Percentiles rank a stretch among this genome's conserved stretches.
Conservation (phyloP, 2,329 filamentous ascomycete species). For the Colletotrichum orbiculare region DNA sequence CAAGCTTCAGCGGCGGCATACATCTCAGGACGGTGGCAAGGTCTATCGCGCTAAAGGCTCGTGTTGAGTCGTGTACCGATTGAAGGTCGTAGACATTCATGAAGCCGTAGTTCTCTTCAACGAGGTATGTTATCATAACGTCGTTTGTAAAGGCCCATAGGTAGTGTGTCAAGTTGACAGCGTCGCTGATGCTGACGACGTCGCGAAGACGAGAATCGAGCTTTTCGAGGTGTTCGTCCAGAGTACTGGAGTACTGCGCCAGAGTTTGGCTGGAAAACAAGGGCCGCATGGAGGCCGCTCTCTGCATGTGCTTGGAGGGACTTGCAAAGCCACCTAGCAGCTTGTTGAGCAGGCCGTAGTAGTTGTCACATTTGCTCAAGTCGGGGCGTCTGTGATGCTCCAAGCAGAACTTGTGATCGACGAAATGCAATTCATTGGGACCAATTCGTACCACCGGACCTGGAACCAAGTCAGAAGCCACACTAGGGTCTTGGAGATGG, state of each 20-base stretch:
- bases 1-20: constrained; percentile 32
- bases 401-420: constrained; percentile 34
- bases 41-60: constrained; percentile 38
- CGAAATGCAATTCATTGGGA: constrained; percentile 37
- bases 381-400: constrained; percentile 36
- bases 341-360: constrained; percentile 36
- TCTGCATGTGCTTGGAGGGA: constrained; percentile 19
- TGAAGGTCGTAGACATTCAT: constrained; percentile 22
- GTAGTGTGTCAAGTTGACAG: constrained; percentile 25
- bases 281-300: constrained; percentile 34
- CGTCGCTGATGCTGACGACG: neutral
- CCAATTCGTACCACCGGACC: constrained; percentile 36
- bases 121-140: constrained; percentile 37
- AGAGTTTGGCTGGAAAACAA: constrained; percentile 35
- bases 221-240: constrained; percentile 23
- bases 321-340: constrained; percentile 33
- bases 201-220: constrained; percentile 11
- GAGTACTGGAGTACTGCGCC: constrained; percentile 11
- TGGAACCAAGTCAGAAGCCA: neutral
- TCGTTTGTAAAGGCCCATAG: constrained; percentile 38
- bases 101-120: constrained; percentile 33
- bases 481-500: too few relatives aligned
- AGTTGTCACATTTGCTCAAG: constrained; percentile 35
- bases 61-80: constrained; percentile 31
- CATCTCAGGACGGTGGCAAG: constrained; percentile 35